These are phyloP conservation scores for Syzygium malaccense DNA, from an alignment of 441 rosid species.

Conservation along the genomic window DNA sequence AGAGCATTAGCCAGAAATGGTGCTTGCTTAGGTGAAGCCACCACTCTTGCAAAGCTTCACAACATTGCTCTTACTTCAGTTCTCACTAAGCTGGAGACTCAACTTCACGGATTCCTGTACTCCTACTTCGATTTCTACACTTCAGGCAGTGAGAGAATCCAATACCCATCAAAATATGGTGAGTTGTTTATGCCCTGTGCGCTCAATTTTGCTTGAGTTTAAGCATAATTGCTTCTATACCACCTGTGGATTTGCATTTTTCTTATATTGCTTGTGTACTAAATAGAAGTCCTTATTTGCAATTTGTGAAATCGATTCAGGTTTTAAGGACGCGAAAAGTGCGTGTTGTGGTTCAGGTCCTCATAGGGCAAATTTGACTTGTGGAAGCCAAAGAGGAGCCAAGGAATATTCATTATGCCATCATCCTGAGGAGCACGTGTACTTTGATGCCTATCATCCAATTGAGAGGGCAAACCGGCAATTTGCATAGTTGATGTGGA, in stretches of 20 bases:
- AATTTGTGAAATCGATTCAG: not conserved
- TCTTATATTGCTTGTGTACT: too few species aligned
- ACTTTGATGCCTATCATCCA: conserved; percentile 18
- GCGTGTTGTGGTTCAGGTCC: conserved; percentile 36
- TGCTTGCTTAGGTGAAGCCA: not conserved
- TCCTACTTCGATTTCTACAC: too few species aligned
- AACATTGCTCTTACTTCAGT: not conserved
- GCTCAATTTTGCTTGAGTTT: too few species aligned
- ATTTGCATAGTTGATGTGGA: conserved; percentile 14
- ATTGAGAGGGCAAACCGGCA: conserved; percentile 9
- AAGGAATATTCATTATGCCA: conserved; percentile 5
- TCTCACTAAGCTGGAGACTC: too few species aligned
- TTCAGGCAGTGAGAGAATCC: too few species aligned
- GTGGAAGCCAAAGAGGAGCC: conserved; percentile 4
- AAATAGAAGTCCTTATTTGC: conserved; percentile 16
- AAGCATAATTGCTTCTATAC: not conserved
- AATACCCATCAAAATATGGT: not conserved
- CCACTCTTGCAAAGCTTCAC: not conserved
- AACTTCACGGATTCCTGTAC: too few species aligned
- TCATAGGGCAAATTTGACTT: conserved; percentile 14
- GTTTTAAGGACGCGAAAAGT: conserved; percentile 18
- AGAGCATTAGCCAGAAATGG: not conserved
- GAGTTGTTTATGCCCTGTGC: too few species aligned
- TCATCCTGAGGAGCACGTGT: conserved; percentile 7
- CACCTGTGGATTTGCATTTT: not conserved